Conservation (phyloP, 2,329 filamentous ascomycete genomes). For the Teratosphaeriaceae sp. region DNA sequence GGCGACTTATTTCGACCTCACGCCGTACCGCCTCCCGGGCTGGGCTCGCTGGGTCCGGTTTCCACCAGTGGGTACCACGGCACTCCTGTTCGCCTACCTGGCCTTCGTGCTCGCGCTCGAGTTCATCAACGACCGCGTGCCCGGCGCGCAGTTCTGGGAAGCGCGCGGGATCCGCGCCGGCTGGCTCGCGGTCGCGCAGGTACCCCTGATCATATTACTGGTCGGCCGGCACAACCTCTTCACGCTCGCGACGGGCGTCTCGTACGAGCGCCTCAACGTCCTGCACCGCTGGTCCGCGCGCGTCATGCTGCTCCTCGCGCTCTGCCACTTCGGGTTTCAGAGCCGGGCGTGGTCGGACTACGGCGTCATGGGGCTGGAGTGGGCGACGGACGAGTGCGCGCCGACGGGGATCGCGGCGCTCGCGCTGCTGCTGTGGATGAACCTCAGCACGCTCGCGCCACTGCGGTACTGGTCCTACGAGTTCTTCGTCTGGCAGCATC, state of each 20-base stretch:
- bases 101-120: slow-evolving; percentile 23
- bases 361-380: slow-evolving; percentile 17
- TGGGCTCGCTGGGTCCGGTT: slow-evolving; percentile 15
- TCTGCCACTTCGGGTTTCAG: slow-evolving; percentile 24
- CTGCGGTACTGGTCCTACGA: slow-evolving; percentile 20
- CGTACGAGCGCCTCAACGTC: slow-evolving; percentile 30
- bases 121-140: slow-evolving; percentile 17
- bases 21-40: slow-evolving; percentile 11
- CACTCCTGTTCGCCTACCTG: slow-evolving; percentile 18
- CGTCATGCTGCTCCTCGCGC: slow-evolving; percentile 23
- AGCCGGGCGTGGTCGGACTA: slow-evolving; percentile 19
- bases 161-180: slow-evolving; percentile 29
- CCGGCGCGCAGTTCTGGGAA: slow-evolving; percentile 20
- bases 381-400: slow-evolving; percentile 20
- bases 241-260: slow-evolving; percentile 23
- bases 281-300: slow-evolving; percentile 32
- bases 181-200: slow-evolving; percentile 32
- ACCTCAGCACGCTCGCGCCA: slow-evolving; percentile 21
- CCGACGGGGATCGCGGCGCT: slow-evolving; percentile 23
- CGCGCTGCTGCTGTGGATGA: slow-evolving; percentile 24
- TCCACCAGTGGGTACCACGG: slow-evolving; percentile 19
- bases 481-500: slow-evolving; percentile 30
- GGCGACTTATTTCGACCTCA: slow-evolving; percentile 29
- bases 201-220: slow-evolving; percentile 33
- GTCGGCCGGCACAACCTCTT: slow-evolving; percentile 34